Base-by-base conservation (phyloP, 2,329 filamentous ascomycete genomes). In the Curvularia spicifera region DNA sequence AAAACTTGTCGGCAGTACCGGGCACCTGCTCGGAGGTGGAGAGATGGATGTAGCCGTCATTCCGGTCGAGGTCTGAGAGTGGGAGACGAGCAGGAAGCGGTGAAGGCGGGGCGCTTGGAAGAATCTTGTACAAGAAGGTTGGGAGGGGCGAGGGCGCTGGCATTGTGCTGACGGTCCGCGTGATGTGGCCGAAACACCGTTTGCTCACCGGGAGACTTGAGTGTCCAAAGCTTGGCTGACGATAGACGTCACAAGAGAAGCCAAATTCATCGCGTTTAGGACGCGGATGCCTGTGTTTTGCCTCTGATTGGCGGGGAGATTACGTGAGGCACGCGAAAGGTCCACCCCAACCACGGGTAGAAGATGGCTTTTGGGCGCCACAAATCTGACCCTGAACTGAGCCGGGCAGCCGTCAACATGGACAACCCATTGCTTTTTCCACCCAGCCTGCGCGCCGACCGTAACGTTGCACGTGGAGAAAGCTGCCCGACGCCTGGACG, bases 11-110 rank as follows among this genome's bases (percentile, higher is more conserved):
- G 28, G 70, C 69, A n/a, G 73, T 76, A 20, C 69, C 67, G 43
- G 72, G 66, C 1, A 73, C 72, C 78, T 88, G 86, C 37, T 75
- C 74, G 1, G 82, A 79, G 0, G 82, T 84, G 69, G 85, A 88
- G 15, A 89, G 72, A 65, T 89, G 86, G 31, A 89, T 78, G 73
- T 86, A 89, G 48, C 85, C 85, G 68, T 88, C 86, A 35, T 83
- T 80, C 62, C 76, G 73, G 72, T 89, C 86, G 44, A 88, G 82
- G 33, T 84, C 82, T 12, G 86, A 88, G 59, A 85, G 79, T 13
- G 86, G 85, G 52, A 85, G 84, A 57, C 78, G 75, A 1, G 77
- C 71, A 3, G 86, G 86, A 35, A 88, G 77, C 1, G 84, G 83
- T 22, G 79, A 75, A 7, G 81, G 81, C 29, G 86, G 85, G 24